These are phyloP conservation scores for Saccharomycopsis hybrid DNA, from an alignment of 1,139 yeast species.

Conservation along the genomic window DNA sequence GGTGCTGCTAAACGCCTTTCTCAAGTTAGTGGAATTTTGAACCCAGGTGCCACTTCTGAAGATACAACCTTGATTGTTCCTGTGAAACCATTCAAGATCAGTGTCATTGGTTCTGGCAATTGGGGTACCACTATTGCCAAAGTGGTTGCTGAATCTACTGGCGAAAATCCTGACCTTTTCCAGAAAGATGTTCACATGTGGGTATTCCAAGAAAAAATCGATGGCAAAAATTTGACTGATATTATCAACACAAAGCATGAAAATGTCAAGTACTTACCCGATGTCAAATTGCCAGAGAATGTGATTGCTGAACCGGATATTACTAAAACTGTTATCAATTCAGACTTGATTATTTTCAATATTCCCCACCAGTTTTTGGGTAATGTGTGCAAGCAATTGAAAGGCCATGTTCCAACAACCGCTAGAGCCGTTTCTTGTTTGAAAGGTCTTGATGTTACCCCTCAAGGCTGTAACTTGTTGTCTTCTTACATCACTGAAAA, in stretches of 20 bases:
- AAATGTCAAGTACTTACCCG: slow-evolving; percentile 84
- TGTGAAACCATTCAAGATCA: slow-evolving; percentile 42
- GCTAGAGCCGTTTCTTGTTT: slow-evolving; percentile 88
- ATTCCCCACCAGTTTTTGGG: slow-evolving; percentile 91
- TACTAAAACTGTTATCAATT: slow-evolving; percentile 60
- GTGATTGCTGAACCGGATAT: slow-evolving; percentile 81
- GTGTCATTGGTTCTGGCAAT: slow-evolving; percentile 74
- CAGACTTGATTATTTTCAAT: slow-evolving; percentile 83
- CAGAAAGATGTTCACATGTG: slow-evolving; percentile 77
- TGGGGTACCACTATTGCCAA: slow-evolving; percentile 97
- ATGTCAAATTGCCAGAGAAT: slow-evolving; percentile 70
- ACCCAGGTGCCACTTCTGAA: slow-evolving; percentile 17
- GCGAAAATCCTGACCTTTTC: slow-evolving; percentile 62
- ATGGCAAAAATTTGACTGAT: slow-evolving; percentile 71
- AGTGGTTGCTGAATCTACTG: slow-evolving; percentile 80
- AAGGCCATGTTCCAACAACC: slow-evolving; percentile 61
- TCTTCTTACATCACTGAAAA: slow-evolving; percentile 68
- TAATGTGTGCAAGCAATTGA: slow-evolving; percentile 63
- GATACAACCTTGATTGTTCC: slow-evolving; percentile 22
- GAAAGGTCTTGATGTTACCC: slow-evolving; percentile 82
- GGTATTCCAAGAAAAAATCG: slow-evolving; percentile 80
- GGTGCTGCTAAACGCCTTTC: slow-evolving; percentile 22
- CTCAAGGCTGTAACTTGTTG: slow-evolving; percentile 73
- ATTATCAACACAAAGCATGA: slow-evolving; percentile 83
- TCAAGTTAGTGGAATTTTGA: slow-evolving; percentile 21